Evolutionary conservation across 768 basidiomycete species (phyloP).

Genomic region (Tricholoma sp.): DNA sequence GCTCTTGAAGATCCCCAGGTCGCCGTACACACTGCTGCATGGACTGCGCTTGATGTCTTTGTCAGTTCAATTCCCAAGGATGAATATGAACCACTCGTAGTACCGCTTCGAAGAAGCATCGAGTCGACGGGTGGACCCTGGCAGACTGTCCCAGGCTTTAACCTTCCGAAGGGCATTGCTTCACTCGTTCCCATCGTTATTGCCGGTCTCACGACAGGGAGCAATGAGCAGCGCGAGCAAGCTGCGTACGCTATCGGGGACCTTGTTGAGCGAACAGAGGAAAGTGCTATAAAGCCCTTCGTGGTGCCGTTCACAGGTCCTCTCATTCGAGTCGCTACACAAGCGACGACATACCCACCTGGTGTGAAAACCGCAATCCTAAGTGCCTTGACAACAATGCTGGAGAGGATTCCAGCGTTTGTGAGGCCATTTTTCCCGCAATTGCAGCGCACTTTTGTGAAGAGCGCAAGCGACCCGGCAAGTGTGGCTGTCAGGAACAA

Average conservation of each 20-base stretch:
- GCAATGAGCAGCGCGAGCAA: slow-evolving; percentile 91
- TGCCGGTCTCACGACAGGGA: slow-evolving; percentile 90
- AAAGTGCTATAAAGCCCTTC: slow-evolving; percentile 84
- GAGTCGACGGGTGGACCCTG: slow-evolving; percentile 82
- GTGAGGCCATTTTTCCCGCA: slow-evolving; percentile 99
- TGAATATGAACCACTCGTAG: slow-evolving; percentile 86
- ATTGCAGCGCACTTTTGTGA: slow-evolving; percentile 93
- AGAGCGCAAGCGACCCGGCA: slow-evolving; percentile 78
- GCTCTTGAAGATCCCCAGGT: slow-evolving; percentile 76
- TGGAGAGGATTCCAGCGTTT: slow-evolving; percentile 79
- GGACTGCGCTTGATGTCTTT: slow-evolving; percentile 78
- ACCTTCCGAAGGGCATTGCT: slow-evolving; percentile 74
- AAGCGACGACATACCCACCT: slow-evolving; percentile 84
- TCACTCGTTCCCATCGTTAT: slow-evolving; percentile 85
- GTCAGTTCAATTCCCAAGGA: slow-evolving; percentile 91
- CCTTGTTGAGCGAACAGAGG: slow-evolving; percentile 83
- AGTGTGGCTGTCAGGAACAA: slow-evolving; percentile 75
- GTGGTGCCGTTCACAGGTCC: slow-evolving; percentile 95
- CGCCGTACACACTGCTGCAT: slow-evolving; percentile 76
- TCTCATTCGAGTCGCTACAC: slow-evolving; percentile 90
- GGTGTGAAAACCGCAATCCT: slow-evolving; percentile 92
- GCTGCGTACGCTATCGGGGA: slow-evolving; percentile 97
- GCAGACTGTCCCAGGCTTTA: slow-evolving; percentile 78
- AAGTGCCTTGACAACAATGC: slow-evolving; percentile 77
- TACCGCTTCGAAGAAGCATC: slow-evolving; percentile 83